These are phyloP conservation scores for Funneliformis mosseae DNA, from an alignment of 192 early-diverging fungal genomes.

Conservation along the genomic window DNA sequence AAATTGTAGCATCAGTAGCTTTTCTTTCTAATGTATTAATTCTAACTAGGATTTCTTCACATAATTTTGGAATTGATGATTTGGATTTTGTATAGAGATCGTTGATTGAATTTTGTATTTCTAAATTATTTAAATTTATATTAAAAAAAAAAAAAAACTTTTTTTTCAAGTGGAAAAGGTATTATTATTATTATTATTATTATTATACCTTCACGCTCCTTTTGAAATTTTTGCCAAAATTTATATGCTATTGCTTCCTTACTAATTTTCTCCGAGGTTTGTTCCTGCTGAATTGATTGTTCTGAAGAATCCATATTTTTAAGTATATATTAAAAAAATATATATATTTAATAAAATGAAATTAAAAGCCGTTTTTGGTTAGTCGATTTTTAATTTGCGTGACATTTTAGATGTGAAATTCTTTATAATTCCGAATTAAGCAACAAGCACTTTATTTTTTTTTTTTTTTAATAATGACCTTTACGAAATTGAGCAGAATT, in stretches of 20 bases:
- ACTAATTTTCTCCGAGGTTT: background rate
- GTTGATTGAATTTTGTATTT: background rate
- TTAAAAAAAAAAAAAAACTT: background rate
- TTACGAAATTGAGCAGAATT: background rate
- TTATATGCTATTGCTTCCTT: constrained; percentile 29
- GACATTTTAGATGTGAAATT: too few species aligned
- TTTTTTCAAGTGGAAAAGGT: background rate
- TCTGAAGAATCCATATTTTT: background rate
- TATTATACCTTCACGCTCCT: constrained; percentile 18
- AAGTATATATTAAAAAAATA: too few species aligned
- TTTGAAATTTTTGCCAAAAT: constrained; percentile 34
- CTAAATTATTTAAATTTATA: background rate
- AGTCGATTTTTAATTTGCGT: too few species aligned
- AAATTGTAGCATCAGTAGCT: constrained; percentile 62
- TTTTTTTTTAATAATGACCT: background rate
- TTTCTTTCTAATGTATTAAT: constrained; percentile 60
- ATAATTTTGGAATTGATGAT: constrained; percentile 21
- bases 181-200: background rate
- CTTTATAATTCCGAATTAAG: too few species aligned
- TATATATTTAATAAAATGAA: too few species aligned
- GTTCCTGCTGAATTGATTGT: background rate
- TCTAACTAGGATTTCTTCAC: constrained; percentile 45
- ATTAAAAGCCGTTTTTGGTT: too few species aligned
- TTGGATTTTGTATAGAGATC: background rate
- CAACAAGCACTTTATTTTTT: background rate